Evolutionary conservation across 768 basidiomycete genomes (phyloP), one percentile per base, ranked within the genome.

Genomic region (Plicaturopsis crispa): DNA sequence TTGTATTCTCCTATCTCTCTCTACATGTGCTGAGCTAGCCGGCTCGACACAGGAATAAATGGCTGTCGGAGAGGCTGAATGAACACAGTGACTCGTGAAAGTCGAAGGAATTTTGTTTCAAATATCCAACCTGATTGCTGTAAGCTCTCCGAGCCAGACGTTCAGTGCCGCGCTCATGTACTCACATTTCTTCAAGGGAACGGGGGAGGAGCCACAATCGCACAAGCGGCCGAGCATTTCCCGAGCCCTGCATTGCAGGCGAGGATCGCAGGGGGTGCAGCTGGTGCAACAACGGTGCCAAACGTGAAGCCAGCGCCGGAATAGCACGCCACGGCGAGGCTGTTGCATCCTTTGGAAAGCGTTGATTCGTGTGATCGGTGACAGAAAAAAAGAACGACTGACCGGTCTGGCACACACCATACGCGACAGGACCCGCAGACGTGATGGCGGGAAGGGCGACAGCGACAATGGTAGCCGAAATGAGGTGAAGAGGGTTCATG

Each of bases 161-260:
- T n/a, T n/a, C n/a, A n/a, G n/a, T n/a, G n/a, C n/a, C n/a, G n/a
- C n/a, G n/a, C n/a, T n/a, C n/a, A n/a, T n/a, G n/a, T n/a, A n/a
- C 10, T 1, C n/a, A 14, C 31, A 4, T 45, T 23, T 24, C 20
- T 4, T 59, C 47, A 65, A 30, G 57, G 62, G 11, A 54, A 64
- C 4, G 69, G 68, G 0, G 65, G 31, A 5, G 68, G 50, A 0
- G 53, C 59, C 2, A 60, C 43, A 0, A 55, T 44, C 0, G 65
- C 67, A 42, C 70, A 72, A 0, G 57, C 52, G 1, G 63, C 57
- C n/a, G 59, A 57, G 43, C 69, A 72, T 1, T 55, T 57, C 0
- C 72, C 71, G 6, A 69, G 56, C 0, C 58, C 69, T 3, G 51
- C 42, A 47, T 72, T 73, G 54, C 70, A 73, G 1, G 31, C 62